Evolutionary conservation across 805 yeast species (phyloP), one percentile per base, ranked within the genome.

Genomic region (Wickerhamiella occidentalis): DNA sequence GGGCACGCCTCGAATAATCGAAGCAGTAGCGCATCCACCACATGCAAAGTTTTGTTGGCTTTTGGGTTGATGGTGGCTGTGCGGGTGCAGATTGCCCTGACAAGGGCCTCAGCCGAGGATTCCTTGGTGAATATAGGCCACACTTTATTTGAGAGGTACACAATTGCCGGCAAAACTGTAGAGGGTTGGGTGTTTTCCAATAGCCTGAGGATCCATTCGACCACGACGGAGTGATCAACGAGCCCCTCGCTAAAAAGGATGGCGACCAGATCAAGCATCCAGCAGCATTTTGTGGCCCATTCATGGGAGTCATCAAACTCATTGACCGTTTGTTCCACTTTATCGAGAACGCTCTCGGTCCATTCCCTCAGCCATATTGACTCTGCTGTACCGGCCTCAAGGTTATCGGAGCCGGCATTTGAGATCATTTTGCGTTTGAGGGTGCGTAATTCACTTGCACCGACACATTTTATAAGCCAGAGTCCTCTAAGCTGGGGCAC

Each of bases 401-500:
- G n/a, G 46, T 51, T 11, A 35, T 49, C 11, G 43, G 52, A 37
- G 35, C 35, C 51, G 19, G 41, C 25, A 9, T 48, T 29, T 0
- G 38, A 51, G 6, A 52, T 51, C 26, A 70, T 72, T 53, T 75
- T 77, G 40, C 84, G 64, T 53, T 73, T 75, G 44, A 79, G 58
- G 13, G 77, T 77, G 23, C 83, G 63, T 29, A 78, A 69, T 57
- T 86, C 95, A 54, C 87, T 83, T 11, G 84, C 79, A 21, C 88
- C 79, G 2, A 88, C 85, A 63, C 96, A 85, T 54, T 85, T 78
- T 3, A 90, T 82, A 52, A 92, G 74, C 98, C 98, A 90, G 1
- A 90, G 64, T 0, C 96, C 95, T 52, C 96, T 69, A n/a, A 75
- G 61, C 1, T 82, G 67, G 0, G 97, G 96, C 0, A 90, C 79